Evolutionary conservation across 2,329 filamentous ascomycete species (phyloP).

Genomic region (Arthrocladium fulminans): DNA sequence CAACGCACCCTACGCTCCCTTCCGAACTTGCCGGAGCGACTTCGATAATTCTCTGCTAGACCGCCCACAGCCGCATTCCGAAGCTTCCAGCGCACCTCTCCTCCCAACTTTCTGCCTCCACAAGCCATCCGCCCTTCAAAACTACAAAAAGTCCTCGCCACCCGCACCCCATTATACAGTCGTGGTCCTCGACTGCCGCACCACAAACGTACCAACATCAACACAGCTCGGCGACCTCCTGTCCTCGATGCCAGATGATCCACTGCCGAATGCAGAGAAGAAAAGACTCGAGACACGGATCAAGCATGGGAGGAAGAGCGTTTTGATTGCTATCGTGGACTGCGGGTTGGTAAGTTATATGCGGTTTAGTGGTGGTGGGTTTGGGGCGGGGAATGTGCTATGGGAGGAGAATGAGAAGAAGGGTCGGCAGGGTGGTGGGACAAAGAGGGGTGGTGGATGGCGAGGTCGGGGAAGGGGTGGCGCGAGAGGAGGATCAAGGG

Average conservation of each 20-base stretch:
- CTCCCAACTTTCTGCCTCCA: slow-evolving; percentile 72
- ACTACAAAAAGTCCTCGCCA: slow-evolving; percentile 73
- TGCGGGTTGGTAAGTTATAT: slow-evolving; percentile 84
- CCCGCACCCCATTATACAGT: slow-evolving; percentile 75
- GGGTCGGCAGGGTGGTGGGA: slow-evolving; percentile 16
- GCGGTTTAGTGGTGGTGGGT: slow-evolving; percentile 68
- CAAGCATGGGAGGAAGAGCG: slow-evolving; percentile 75
- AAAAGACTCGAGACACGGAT: slow-evolving; percentile 61
- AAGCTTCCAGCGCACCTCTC: slow-evolving; percentile 47
- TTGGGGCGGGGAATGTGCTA: slow-evolving; percentile 65
- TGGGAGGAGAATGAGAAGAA: slow-evolving; percentile 32
- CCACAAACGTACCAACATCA: slow-evolving; percentile 62
- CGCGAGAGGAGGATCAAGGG: slow-evolving; percentile 24
- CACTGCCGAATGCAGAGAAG: slow-evolving; percentile 44
- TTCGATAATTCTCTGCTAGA: slow-evolving; percentile 12
- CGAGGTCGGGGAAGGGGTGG: slow-evolving; percentile 23
- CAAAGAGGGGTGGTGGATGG: slow-evolving; percentile 24
- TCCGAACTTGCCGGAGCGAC: not conserved
- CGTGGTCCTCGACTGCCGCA: slow-evolving; percentile 68
- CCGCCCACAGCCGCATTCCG: slow-evolving; percentile 11
- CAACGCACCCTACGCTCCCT: slow-evolving; percentile 24
- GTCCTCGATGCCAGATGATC: slow-evolving; percentile 61
- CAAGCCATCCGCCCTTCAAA: slow-evolving; percentile 53
- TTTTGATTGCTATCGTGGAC: slow-evolving; percentile 81
- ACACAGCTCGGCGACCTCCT: slow-evolving; percentile 63